A percentile compares a stretch with the other conserved stretches of the same genome.
phyloP scores from a whole-genome alignment of 2,329 filamentous ascomycete genomes.

The Peltaster fructicola region DNA sequence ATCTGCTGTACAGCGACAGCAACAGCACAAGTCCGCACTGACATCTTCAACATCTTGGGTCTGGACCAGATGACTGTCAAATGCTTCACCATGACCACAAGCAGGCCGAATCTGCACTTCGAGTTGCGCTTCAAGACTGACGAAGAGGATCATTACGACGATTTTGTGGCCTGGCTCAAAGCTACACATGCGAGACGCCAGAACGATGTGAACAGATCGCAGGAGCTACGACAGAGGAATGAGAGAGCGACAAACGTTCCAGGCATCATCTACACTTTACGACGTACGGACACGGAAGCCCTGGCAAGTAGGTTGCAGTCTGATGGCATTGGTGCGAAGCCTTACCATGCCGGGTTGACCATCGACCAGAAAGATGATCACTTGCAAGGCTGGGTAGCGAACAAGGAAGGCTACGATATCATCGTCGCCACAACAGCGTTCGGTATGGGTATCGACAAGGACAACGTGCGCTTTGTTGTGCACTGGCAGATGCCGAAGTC shows the following conservation, averaged over 20 bases:
- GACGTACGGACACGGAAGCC: constrained; percentile 54
- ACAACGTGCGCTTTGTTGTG: constrained; percentile 82
- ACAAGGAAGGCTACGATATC: constrained; percentile 63
- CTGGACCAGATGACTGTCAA: constrained; percentile 47
- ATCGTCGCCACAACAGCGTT: constrained; percentile 93
- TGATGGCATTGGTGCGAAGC: constrained; percentile 54
- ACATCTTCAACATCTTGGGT: constrained; percentile 61
- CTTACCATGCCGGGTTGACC: constrained; percentile 54
- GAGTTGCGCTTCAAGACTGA: constrained; percentile 73
- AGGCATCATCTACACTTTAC: constrained; percentile 67
- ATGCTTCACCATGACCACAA: constrained; percentile 68
- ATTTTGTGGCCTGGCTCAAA: constrained; percentile 63
- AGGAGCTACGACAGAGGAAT: constrained; percentile 36
- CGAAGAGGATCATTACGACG: constrained; percentile 52
- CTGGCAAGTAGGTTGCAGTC: constrained; percentile 47
- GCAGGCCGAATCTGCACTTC: constrained; percentile 72
- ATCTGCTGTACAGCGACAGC: constrained; percentile 89
- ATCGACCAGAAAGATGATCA: constrained; percentile 52
- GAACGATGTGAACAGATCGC: constrained; percentile 36
- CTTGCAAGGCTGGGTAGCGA: constrained; percentile 52
- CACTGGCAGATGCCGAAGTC: constrained; percentile 90
- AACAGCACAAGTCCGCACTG: constrained; percentile 60
- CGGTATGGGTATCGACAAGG: constrained; percentile 95
- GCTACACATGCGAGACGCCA: constrained; percentile 52
- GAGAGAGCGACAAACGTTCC: constrained; percentile 45